Evolutionary conservation across 2,329 filamentous ascomycete genomes (phyloP).

Genomic region (Lecanicillium sp.): DNA sequence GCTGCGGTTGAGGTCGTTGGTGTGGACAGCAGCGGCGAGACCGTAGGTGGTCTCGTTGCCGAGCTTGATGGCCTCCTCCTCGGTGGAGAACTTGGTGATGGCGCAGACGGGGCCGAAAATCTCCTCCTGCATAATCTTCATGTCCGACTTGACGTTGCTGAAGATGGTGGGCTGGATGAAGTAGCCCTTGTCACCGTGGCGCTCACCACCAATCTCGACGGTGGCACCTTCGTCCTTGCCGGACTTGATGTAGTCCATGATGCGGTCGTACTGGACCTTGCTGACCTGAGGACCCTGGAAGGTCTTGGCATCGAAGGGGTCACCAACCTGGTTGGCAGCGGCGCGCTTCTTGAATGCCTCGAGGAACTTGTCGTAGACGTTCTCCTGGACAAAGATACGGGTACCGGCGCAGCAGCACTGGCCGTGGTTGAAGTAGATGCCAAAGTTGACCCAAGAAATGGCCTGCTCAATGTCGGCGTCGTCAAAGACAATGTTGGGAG

Average conservation of each 20-base stretch:
- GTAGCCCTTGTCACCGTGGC: slow-evolving; percentile 65
- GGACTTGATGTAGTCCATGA: slow-evolving; percentile 68
- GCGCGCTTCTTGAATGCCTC: slow-evolving; percentile 66
- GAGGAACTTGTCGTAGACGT: slow-evolving; percentile 77
- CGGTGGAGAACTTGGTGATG: slow-evolving; percentile 72
- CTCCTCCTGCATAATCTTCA: slow-evolving; percentile 83
- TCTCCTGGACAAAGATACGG: slow-evolving; percentile 73
- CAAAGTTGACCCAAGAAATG: slow-evolving; percentile 64
- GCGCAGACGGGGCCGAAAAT: slow-evolving; percentile 80
- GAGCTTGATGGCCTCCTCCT: slow-evolving; percentile 64
- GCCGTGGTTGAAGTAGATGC: slow-evolving; percentile 52
- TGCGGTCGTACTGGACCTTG: slow-evolving; percentile 72
- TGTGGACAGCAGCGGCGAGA: slow-evolving; percentile 72
- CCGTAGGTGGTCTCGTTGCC: slow-evolving; percentile 71
- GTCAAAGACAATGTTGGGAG: slow-evolving; percentile 66
- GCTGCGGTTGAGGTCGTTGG: slow-evolving; percentile 68
- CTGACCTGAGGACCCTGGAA: slow-evolving; percentile 81
- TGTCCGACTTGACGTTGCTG: slow-evolving; percentile 65
- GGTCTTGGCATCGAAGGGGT: slow-evolving; percentile 65
- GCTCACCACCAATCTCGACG: slow-evolving; percentile 40
- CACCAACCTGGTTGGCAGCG: slow-evolving; percentile 62
- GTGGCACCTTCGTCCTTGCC: slow-evolving; percentile 46
- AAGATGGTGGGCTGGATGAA: slow-evolving; percentile 87
- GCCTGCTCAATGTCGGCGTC: slow-evolving; percentile 66
- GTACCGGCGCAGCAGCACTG: slow-evolving; percentile 63